A percentile compares a stretch with the other conserved stretches of the same genome.
Conservation (phyloP, 2,329 filamentous ascomycete species). For the Xylaria sp. region DNA sequence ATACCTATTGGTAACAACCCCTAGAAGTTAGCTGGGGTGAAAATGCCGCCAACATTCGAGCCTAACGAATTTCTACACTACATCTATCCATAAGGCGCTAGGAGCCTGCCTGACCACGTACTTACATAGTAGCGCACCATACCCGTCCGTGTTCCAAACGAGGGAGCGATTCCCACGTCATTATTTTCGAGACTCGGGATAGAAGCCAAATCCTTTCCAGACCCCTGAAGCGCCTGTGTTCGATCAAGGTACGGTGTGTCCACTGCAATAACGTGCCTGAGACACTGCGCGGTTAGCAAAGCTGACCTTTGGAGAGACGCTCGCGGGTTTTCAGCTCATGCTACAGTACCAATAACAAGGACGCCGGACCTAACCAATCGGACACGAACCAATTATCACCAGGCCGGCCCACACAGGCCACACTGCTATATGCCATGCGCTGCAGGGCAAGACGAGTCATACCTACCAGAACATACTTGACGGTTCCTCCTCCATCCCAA, state of each 20-base stretch:
- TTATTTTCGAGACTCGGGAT: neutral
- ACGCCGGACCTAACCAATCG: conserved; percentile 12
- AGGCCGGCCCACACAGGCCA: neutral
- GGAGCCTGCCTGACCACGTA: neutral
- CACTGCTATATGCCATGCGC: neutral
- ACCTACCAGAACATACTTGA: neutral
- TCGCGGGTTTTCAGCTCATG: conserved; percentile 31
- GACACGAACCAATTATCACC: conserved; percentile 12
- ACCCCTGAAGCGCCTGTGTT: too few species aligned
- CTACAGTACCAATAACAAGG: conserved; percentile 18
- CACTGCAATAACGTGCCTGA: conserved; percentile 11
- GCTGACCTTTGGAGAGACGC: conserved; percentile 21
- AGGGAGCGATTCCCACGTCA: neutral
- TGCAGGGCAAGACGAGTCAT: conserved; percentile 17
- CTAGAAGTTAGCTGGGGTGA: conserved; percentile 9
- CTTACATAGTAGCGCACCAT: neutral
- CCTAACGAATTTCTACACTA: neutral
- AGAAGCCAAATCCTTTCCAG: neutral
- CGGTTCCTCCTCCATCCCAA: conserved; percentile 18
- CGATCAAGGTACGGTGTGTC: too few species aligned
- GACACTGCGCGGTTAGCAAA: conserved; percentile 10
- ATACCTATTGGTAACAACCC: neutral
- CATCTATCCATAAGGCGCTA: neutral
- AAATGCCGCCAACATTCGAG: neutral
- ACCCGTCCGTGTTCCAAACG: neutral